These are phyloP conservation scores for Conticribra weissflogii DNA, from an alignment of 108 stramenopile species.

Conservation along the genomic window DNA sequence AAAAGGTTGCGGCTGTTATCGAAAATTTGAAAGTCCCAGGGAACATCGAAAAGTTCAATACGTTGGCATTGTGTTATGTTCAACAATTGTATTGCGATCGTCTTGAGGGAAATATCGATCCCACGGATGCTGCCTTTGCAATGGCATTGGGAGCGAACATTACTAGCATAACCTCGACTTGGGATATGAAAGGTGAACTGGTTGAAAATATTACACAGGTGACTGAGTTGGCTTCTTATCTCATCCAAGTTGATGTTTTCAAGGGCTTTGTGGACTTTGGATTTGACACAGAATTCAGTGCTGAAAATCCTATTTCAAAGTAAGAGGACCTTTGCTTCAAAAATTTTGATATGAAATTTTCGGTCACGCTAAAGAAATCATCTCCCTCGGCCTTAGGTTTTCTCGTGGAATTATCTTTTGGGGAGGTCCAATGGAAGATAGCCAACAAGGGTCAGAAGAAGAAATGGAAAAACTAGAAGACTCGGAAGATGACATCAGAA, in stretches of 20 bases:
- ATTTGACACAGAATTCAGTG: conserved; percentile 43
- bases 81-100: conserved; percentile 39
- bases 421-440: conserved; percentile 47
- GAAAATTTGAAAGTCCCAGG: conserved; percentile 27
- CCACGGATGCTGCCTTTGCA: conserved; percentile 24
- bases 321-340: no score
- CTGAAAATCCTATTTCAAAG: conserved; percentile 41
- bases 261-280: conserved; percentile 51
- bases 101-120: conserved; percentile 12
- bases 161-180: conserved; percentile 24
- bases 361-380: no score
- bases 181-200: conserved; percentile 49
- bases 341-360: no score
- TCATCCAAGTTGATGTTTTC: conserved; percentile 40
- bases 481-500: conserved; percentile 28
- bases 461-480: conserved; percentile 20
- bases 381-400: no score
- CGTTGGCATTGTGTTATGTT: conserved; percentile 37
- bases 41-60: conserved; percentile 40
- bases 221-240: conserved; percentile 42
- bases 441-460: conserved; percentile 17
- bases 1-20: conserved; percentile 41
- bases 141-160: conserved; percentile 17
- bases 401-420: conserved; percentile 53
- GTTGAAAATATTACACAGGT: conserved; percentile 46